These are phyloP conservation scores for Graphilbum fragrans DNA, from an alignment of 2,329 filamentous ascomycete species.

Conservation along the genomic window DNA sequence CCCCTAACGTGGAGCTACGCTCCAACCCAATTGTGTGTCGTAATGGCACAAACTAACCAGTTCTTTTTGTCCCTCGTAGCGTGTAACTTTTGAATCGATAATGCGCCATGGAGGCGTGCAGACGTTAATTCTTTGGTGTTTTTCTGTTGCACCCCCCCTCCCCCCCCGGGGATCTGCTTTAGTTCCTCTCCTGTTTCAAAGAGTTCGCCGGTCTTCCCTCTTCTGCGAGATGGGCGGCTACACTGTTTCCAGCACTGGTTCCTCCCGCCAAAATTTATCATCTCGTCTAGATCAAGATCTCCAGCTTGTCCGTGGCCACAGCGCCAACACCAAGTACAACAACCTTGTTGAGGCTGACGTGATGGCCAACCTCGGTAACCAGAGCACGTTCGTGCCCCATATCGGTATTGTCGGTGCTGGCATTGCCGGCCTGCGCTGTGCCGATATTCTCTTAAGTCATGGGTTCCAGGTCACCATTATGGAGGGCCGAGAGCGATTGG, in stretches of 20 bases:
- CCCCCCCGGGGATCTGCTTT: no score
- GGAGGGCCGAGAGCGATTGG: conserved; percentile 55
- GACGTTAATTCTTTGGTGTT: no score
- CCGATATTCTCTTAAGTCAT: conserved; percentile 51
- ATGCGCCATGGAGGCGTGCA: no score
- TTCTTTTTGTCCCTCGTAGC: no score
- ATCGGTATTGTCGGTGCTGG: conserved; percentile 61
- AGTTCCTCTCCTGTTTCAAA: not conserved
- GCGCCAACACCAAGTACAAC: not conserved
- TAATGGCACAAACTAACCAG: no score
- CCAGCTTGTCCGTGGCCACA: conserved; percentile 25
- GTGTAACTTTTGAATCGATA: no score
- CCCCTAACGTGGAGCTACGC: no score
- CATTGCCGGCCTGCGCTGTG: conserved; percentile 57
- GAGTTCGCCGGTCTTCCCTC: not conserved
- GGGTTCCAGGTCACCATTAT: conserved; percentile 58
- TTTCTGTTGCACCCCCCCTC: no score
- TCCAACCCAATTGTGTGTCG: no score
- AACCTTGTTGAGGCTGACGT: not conserved
- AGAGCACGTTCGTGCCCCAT: conserved; percentile 24
- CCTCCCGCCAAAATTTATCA: conserved; percentile 23
- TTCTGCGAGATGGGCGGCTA: conserved; percentile 35
- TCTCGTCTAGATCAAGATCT: conserved; percentile 40
- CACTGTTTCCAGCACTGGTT: conserved; percentile 34
- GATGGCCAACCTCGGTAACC: no score